Base-by-base conservation (phyloP, 1,284 basidiomycete species). In the Ustilago trichophora region DNA sequence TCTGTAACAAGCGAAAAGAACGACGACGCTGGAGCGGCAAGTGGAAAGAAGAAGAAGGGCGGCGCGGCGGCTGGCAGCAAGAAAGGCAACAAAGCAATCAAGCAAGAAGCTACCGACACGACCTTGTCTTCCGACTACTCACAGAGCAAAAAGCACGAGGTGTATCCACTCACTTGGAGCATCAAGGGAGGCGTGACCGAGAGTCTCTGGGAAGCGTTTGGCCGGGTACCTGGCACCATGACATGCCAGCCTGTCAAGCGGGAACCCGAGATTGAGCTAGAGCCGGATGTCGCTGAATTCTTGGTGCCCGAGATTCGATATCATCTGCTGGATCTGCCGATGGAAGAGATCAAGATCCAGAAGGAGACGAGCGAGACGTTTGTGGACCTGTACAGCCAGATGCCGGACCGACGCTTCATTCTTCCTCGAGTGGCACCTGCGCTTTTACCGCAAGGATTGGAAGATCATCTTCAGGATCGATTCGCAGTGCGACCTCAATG, bases 141-240 rank as follows among this genome's bases (percentile, higher is more conserved):
- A 12, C 57, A 49, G 41, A 54, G 53, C 57, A 65, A 65, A 49
- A 64, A 59, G 47, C 74, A 76, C 54, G 74, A 73, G 36, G 52
- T 74, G 13, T 76, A 64, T 35, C 74, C 74, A 2, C 52, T 70
- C 22, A 74, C 69, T 0, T 76, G 74, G 74, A 51, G 45, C 32
- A 63, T 66, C 51, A 63, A 67, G 18, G 47, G 49, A 4, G 65
- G 66, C 31, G 59, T 76, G 18, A 72, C 71, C 43, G 70, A 74
- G 49, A 69, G 72, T 21, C 51, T 79, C 12, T 79, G 77, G 77
- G 71, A 79, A 32, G 72, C 71, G 10, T 52, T 78, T 24, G 71
- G 74, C 16, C 67, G 77, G 4, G 71, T 79, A 1, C 72, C 70
- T 0, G 77, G 76, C 5, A 65, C 63, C 25, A 69, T 72, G 40